phyloP scores from a whole-genome alignment of 1,139 yeast species.

The Suhomyces anneliseae region DNA sequence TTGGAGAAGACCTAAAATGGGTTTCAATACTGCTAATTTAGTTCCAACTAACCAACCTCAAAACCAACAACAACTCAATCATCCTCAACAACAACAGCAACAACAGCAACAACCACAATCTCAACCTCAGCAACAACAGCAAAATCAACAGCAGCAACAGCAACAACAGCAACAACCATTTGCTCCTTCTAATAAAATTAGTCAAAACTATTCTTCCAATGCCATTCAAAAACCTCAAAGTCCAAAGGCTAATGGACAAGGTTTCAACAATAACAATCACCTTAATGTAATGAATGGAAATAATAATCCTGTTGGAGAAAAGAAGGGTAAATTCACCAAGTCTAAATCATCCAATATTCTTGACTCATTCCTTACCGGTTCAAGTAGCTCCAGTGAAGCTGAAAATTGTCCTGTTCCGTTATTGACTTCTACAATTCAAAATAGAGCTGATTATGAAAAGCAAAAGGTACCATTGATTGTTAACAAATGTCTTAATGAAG shows the following conservation, averaged over 20 bases:
- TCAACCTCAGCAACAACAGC: background rate
- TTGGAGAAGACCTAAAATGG: constrained; percentile 53
- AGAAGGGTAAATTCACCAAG: constrained; percentile 29
- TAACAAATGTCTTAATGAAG: constrained; percentile 71
- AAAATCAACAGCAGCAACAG: constrained; percentile 1
- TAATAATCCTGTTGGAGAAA: constrained; percentile 7
- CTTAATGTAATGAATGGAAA: constrained; percentile 6
- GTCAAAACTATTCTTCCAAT: constrained; percentile 17
- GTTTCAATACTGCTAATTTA: constrained; percentile 15
- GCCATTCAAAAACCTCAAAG: constrained; percentile 17
- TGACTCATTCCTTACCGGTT: constrained; percentile 35
- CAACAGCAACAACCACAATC: constrained; percentile 2
- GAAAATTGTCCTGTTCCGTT: constrained; percentile 26
- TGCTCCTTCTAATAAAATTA: constrained; percentile 12
- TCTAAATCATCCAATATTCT: constrained; percentile 52
- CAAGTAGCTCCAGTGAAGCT: constrained; percentile 9
- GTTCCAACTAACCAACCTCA: constrained; percentile 8
- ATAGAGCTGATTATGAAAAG: constrained; percentile 61
- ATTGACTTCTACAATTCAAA: constrained; percentile 53
- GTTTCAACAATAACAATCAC: constrained; percentile 4
- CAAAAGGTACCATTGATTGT: constrained; percentile 68
- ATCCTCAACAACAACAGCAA: constrained; percentile 2
- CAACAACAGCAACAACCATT: constrained; percentile 3
- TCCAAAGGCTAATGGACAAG: constrained; percentile 6
- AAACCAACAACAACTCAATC: background rate